A percentile compares a stretch with the other conserved stretches of the same genome.
Conservation (phyloP, 352 stramenopile genomes). For the Phytophthora meadii region DNA sequence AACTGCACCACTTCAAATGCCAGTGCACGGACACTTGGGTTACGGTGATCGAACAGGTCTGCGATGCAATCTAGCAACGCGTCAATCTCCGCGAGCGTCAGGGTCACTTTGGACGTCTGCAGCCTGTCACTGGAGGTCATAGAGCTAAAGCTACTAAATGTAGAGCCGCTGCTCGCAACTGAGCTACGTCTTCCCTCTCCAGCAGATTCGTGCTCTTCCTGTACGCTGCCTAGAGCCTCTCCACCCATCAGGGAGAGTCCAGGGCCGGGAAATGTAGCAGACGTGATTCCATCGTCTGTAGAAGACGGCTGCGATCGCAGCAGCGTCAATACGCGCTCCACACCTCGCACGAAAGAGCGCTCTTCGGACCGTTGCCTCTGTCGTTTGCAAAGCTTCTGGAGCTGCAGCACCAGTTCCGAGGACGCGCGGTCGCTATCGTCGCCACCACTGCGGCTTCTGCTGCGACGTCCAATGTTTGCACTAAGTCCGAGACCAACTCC, state of each 20-base stretch:
- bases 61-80: conserved; percentile 74
- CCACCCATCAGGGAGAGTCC: conserved; percentile 15
- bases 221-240: conserved; percentile 33
- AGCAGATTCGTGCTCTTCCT: conserved; percentile 27
- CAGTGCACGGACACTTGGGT: conserved; percentile 68
- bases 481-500: neutral
- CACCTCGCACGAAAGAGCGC: conserved; percentile 67
- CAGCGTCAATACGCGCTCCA: conserved; percentile 66
- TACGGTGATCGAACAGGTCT: conserved; percentile 75
- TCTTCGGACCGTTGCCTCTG: conserved; percentile 74
- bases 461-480: conserved; percentile 12
- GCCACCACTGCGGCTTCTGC: conserved; percentile 35
- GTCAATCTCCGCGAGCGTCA: conserved; percentile 55
- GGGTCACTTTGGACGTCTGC: conserved; percentile 14
- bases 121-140: conserved; percentile 22
- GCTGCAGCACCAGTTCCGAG: conserved; percentile 65
- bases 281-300: conserved; percentile 20
- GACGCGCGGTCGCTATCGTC: conserved; percentile 33
- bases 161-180: conserved; percentile 14
- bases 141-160: conserved; percentile 24
- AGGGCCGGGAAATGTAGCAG: conserved; percentile 34
- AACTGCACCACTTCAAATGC: conserved; percentile 81
- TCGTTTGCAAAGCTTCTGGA: conserved; percentile 67
- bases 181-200: conserved; percentile 16
- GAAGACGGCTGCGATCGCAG: conserved; percentile 34